phyloP scores from a whole-genome alignment of 1,139 yeast species.

The Geotrichum fermentans region DNA sequence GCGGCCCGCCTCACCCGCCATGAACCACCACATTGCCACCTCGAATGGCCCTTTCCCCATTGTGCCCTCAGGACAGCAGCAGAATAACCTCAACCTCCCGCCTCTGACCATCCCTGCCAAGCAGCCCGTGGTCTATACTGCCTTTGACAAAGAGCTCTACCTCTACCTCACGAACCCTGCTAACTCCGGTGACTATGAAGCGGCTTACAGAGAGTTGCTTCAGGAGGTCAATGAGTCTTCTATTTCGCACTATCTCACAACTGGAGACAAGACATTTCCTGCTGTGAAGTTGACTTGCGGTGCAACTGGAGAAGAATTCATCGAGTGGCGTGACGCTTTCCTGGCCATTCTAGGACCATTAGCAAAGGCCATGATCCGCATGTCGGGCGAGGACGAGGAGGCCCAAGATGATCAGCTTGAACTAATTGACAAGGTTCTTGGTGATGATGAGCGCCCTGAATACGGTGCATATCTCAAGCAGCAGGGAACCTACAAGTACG shows the following conservation, averaged over 20 bases:
- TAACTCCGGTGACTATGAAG: conserved; percentile 14
- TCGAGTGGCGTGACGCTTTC: conserved; percentile 15
- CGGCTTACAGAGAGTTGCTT: conserved; percentile 11
- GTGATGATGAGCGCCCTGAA: conserved; percentile 14
- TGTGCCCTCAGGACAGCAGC: conserved; percentile 1
- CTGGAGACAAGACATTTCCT: conserved; percentile 7
- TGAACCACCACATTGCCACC: conserved; percentile 7
- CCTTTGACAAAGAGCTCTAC: conserved; percentile 14
- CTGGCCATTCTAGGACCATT: conserved; percentile 10
- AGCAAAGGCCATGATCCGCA: conserved; percentile 14
- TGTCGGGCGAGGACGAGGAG: conserved; percentile 17
- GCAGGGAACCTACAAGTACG: conserved; percentile 15
- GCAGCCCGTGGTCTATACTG: conserved; percentile 2
- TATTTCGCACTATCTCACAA: conserved; percentile 4
- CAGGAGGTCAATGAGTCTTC: conserved; percentile 13
- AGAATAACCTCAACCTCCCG: not conserved
- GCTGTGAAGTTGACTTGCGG: conserved; percentile 13
- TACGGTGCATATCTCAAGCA: conserved; percentile 9
- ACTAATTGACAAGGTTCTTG: conserved; percentile 14
- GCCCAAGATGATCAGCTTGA: conserved; percentile 16
- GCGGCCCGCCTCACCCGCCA: conserved; percentile 11
- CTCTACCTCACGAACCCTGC: conserved; percentile 16
- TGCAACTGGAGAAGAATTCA: conserved; percentile 14
- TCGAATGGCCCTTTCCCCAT: not conserved
- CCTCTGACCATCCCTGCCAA: not conserved